A percentile compares a stretch with the other conserved stretches of the same genome.
Conservation (phyloP, 768 basidiomycete species). For the Melanogaster broomeanus region DNA sequence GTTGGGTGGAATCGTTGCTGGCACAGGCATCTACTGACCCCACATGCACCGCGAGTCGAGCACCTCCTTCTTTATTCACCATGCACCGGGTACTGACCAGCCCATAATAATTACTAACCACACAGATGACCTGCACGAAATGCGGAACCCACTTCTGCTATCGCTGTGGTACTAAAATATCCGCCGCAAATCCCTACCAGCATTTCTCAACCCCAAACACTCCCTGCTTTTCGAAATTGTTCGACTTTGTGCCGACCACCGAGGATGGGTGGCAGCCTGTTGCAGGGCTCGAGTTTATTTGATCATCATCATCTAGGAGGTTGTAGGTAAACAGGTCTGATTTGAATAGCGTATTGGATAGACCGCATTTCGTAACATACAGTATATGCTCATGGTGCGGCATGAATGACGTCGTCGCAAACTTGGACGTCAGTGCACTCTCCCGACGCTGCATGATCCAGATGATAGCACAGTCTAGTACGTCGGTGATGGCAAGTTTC, state of each 20-base stretch:
- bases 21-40: too few species aligned
- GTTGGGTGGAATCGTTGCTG: background rate
- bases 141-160: slow-evolving; percentile 84
- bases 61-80: background rate
- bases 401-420: too few species aligned
- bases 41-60: too few species aligned
- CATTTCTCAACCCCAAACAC: slow-evolving; percentile 63
- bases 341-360: too few species aligned
- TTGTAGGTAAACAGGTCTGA: background rate
- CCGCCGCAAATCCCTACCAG: slow-evolving; percentile 53
- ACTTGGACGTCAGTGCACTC: too few species aligned
- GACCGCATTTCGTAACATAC: too few species aligned
- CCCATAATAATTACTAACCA: slow-evolving; percentile 2
- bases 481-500: too few species aligned
- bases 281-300: slow-evolving; percentile 37
- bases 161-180: slow-evolving; percentile 63
- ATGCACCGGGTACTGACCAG: slow-evolving; percentile 1
- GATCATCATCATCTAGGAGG: background rate
- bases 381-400: too few species aligned
- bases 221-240: slow-evolving; percentile 65
- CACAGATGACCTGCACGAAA: slow-evolving; percentile 76
- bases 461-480: too few species aligned
- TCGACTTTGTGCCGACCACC: slow-evolving; percentile 47
- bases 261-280: slow-evolving; percentile 51
- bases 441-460: too few species aligned